phyloP scores from a whole-genome alignment of 306 rosid genomes.

The Echinosophora koreensis region DNA sequence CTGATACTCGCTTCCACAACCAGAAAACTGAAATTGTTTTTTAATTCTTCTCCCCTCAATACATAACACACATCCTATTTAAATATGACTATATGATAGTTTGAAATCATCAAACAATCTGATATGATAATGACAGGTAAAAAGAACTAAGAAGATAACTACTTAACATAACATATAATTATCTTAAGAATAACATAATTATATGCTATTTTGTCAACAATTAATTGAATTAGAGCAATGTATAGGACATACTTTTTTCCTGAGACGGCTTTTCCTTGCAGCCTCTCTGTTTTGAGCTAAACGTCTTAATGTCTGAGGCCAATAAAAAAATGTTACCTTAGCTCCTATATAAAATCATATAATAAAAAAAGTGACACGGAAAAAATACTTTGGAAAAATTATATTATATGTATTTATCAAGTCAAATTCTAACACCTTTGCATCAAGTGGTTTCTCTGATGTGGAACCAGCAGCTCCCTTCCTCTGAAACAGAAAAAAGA shows the following conservation, averaged over 20 bases:
- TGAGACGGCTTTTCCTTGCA: conserved; percentile 91
- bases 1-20: too few relatives aligned
- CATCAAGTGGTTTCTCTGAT: conserved; percentile 82
- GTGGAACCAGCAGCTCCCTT: conserved; percentile 76
- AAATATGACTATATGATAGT: too few relatives aligned
- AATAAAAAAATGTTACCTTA: conserved; percentile 32
- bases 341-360: background rate
- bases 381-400: background rate
- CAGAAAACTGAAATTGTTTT: too few relatives aligned
- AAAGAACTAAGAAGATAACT: background rate
- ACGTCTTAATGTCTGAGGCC: conserved; percentile 81
- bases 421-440: conserved; percentile 67
- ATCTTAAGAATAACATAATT: too few relatives aligned
- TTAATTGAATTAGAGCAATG: background rate
- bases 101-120: too few relatives aligned
- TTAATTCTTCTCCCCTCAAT: too few relatives aligned
- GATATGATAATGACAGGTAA: background rate
- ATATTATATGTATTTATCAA: background rate
- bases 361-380: background rate
- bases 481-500: conserved; percentile 61
- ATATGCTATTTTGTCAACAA: background rate
- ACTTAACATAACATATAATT: too few relatives aligned
- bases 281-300: conserved; percentile 98
- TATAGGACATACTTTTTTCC: conserved; percentile 74
- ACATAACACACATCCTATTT: too few relatives aligned